Evolutionary conservation across 495 filamentous ascomycete genomes (phyloP), one percentile per base, ranked within the genome.

Genomic region (Usnea hakonensis): DNA sequence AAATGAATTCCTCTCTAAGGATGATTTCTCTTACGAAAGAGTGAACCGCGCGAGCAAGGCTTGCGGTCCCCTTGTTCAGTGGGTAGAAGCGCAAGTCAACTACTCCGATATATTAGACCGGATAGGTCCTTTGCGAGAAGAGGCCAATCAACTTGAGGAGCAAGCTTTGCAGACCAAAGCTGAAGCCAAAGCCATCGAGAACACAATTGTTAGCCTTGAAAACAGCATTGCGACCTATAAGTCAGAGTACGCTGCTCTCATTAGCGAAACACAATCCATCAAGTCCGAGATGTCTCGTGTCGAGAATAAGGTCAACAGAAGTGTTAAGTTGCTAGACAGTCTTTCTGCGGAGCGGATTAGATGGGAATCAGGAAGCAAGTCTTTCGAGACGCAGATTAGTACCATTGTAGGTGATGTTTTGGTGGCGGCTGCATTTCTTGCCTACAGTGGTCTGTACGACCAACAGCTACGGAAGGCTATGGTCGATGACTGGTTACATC

Each of bases 401-500:
- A 99, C 94, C 3, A 86, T 99, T 54, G 90, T 97, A 52, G 94
- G 94, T 43, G 94, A 99, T 69, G 91, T 96, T 38, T 77, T 99
- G 65, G 86, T 97, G 40, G 94, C 95, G 5, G 90, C 94, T 5
- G 94, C 93, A 19, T 97, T 97, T 81, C 79, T 99, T 60, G 94
- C 94, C n/a, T 99, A 99, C 75, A 89, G 89, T 71, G 94, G 94
- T 75, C 88, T 96, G 59, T 99, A 95, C 67, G 94, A 99, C 71
- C 94, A 99, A 71, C 92, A 94, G 67, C 96, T 95, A 83, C 87
- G 94, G 46, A 97, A 96, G 75, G 84, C 86, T 36, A 97, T 99
- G 94, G 82, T 90, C 74, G 95, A 97, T 66, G 94, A 97, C 70
- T 99, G 94, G 94, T 78, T 94, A 19, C 85, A 91, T 63, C 95